Base-by-base conservation (phyloP, 192 early-diverging fungal species). In the Rhizoclosmatium sp. region DNA sequence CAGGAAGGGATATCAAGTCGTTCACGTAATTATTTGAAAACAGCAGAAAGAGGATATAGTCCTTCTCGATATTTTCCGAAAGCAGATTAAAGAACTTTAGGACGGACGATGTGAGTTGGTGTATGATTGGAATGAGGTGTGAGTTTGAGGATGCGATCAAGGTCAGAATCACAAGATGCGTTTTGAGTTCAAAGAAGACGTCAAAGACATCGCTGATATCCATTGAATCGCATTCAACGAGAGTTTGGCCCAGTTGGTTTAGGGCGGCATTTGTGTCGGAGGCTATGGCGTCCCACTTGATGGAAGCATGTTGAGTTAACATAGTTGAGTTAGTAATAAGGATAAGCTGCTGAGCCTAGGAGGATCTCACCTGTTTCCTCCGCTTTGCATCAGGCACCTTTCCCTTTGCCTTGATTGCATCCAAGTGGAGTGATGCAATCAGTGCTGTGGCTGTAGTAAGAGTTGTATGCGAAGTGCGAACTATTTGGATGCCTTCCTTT, bases 1-100 rank as follows among this genome's bases (percentile, higher is more conserved):
- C 65, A 7, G 12, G 31, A 21, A 47, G 47, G 14, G 65, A 49
- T 44, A 94, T 92, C 3, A 94, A 83, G 59, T 86, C 68, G 78
- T 94, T 94, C 65, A 94, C 90, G 82, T 91, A 92, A 82, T 93
- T 93, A 77, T 92, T 92, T 44, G 91, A 92, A 9, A 94, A 82
- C 47, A 94, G 78, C 65, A 90, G 87, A 51, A 87, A 89, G 4
- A 89, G 48, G 47, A 86, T 83, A 21, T 81, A 69, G 39, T 64
- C 59, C 45, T 80, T 82, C 46, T 19, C 59, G 39, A 62, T 62
- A 23, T 62, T 69, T 40, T 62, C 60, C 10, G 39, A 5, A 62
- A 62, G 21, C 9, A 62, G 10, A 21, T 62, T 62, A 21, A 62
- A 62, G 23, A 62, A 62, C 10, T 21, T 7, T 9, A 62, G 60